Evolutionary conservation across 768 basidiomycete genomes (phyloP), one percentile per base, ranked within the genome.

Genomic region (Pholiota conissans): DNA sequence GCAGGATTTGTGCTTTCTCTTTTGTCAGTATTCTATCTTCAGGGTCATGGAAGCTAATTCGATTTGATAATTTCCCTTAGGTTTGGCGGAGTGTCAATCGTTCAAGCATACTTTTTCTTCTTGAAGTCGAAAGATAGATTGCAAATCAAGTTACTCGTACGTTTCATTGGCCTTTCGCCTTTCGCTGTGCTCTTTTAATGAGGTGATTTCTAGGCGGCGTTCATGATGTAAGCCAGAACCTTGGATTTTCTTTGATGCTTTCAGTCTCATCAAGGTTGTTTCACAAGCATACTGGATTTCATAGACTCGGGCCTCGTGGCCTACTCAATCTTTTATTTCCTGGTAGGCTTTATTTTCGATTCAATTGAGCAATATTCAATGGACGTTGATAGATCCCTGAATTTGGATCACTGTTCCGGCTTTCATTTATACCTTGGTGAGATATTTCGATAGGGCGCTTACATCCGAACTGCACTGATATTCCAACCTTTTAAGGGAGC

Each of bases 1-100:
- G 18, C 28, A 52, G 52, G 52, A 52, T 52, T 52, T 13, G 52
- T 52, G 24, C 39, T 52, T 18, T 52, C 52, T 52, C 28, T 52
- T 4, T 14, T 52, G 52, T 52, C 11, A 14, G 52, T 39, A 10
- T 27, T 39, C n/a, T 8, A 9, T 40, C 10, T 10, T 27, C 11
- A 10, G 10, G 14, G 18, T 4, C 39, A 18, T 8, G 4, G 9
- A 40, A 26, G 18, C 26, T n/a, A 26, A n/a, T n/a, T 8, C 1
- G 2, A 29, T 14, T 35, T 7, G 8, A 13, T 10, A 8, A n/a
- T 39, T 40, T 5, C 18, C 2, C 24, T 10, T 26, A 52, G 52
- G 14, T 52, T 52, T 10, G 52, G 52, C 8, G 52, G 52, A 3
- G 39, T 52, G 11, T 39, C 52, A n/a, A 11, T 52, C 3, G 52